Percentiles rank a stretch among this genome's conserved stretches.
Evolutionary conservation across 208 protist genomes (phyloP).

Genomic region (Trypanosoma boissoni): DNA sequence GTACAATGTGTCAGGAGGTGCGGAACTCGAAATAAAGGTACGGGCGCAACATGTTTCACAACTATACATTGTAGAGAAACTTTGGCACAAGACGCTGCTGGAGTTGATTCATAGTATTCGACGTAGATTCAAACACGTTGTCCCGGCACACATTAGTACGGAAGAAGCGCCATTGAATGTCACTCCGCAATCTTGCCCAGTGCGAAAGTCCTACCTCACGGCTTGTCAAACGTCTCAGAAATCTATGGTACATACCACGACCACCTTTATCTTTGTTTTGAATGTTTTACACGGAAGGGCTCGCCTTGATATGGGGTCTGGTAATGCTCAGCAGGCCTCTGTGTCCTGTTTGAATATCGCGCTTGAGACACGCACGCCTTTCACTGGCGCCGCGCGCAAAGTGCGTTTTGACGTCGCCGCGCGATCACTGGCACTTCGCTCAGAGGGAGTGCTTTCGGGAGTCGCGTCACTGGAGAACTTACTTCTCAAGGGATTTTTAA

Average conservation of each 20-base stretch:
- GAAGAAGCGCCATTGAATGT: constrained; percentile 17
- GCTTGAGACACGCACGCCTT: constrained; percentile 26
- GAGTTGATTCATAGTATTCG: constrained; percentile 36
- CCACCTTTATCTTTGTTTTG: constrained; percentile 37
- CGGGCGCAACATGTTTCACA: constrained; percentile 70
- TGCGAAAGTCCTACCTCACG: no score
- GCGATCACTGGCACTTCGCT: constrained; percentile 37
- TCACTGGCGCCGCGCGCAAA: constrained; percentile 18
- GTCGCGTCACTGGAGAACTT: constrained; percentile 45
- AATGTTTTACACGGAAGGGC: constrained; percentile 41
- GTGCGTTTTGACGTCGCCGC: constrained; percentile 27
- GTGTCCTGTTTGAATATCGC: constrained; percentile 36
- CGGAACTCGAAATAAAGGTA: constrained; percentile 57
- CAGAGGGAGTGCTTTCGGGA: constrained; percentile 79
- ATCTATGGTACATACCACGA: no score
- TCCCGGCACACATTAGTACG: constrained; percentile 18
- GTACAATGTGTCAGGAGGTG: constrained; percentile 38
- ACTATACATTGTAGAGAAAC: constrained; percentile 55
- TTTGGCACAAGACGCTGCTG: constrained; percentile 48
- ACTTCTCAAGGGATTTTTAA: constrained; percentile 49
- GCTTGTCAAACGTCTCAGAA: no score
- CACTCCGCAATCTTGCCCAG: no score
- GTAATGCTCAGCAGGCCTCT: constrained; percentile 66
- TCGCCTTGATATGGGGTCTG: constrained; percentile 68
- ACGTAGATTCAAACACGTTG: constrained; percentile 33